These are phyloP conservation scores for Leishmania tropica DNA, from an alignment of 208 protist species.

Conservation along the genomic window DNA sequence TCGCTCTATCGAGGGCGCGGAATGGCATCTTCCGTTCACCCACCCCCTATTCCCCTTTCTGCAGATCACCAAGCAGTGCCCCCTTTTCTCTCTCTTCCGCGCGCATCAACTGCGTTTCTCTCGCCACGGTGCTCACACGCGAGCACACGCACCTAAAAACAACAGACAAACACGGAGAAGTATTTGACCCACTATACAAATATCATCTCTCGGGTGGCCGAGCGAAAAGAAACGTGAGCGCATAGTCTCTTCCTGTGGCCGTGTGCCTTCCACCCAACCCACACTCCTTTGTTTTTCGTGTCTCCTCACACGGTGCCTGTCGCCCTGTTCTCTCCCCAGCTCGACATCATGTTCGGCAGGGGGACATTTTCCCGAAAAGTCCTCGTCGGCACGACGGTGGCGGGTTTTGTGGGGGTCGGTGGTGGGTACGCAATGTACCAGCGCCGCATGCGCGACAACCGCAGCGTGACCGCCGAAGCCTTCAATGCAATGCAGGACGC, in stretches of 20 bases:
- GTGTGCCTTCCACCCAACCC: not conserved
- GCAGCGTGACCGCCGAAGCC: conserved; percentile 66
- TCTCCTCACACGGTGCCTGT: not conserved
- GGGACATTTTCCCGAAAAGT: conserved; percentile 50
- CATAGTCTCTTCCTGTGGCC: not conserved
- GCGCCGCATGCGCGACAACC: conserved; percentile 78
- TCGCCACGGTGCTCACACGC: not conserved
- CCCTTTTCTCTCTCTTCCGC: not conserved
- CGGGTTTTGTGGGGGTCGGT: conserved; percentile 41
- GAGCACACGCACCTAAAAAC: not conserved
- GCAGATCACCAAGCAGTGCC: not conserved
- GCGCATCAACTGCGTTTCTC: not conserved
- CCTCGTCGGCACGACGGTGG: conserved; percentile 32
- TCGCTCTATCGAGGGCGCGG: not conserved
- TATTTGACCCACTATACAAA: not conserved
- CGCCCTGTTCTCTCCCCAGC: not conserved
- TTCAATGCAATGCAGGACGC: conserved; percentile 81
- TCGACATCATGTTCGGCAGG: conserved; percentile 51
- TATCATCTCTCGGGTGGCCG: not conserved
- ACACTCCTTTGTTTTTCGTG: not conserved
- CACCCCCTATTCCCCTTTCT: not conserved
- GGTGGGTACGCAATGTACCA: conserved; percentile 78
- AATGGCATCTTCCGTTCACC: not conserved
- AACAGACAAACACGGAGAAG: not conserved
- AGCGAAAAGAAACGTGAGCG: not conserved